Evolutionary conservation across 257 asterid genomes (phyloP).

Genomic region (Handroanthus guayacan): DNA sequence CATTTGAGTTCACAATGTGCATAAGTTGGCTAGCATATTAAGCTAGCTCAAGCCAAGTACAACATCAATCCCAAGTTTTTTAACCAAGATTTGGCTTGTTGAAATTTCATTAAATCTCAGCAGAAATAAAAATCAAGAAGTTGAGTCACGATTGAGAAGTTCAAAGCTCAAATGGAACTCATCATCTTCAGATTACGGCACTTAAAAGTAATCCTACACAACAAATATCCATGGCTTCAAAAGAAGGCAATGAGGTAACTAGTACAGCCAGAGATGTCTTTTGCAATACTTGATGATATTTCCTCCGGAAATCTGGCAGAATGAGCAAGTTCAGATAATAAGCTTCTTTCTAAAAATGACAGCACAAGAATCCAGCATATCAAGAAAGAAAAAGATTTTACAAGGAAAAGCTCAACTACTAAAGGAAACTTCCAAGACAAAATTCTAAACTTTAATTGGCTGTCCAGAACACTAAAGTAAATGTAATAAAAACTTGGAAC

Average conservation of each 20-base stretch:
- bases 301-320: neutral
- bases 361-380: constrained; percentile 15
- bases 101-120: no score
- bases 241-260: neutral
- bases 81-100: no score
- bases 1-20: no score
- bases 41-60: neutral
- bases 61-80: neutral
- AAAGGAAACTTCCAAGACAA: constrained; percentile 5
- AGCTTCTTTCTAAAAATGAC: neutral
- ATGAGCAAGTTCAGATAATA: neutral
- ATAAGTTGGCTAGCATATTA: no score
- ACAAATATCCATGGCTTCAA: neutral
- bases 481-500: neutral
- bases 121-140: neutral
- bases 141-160: no score
- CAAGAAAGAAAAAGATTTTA: neutral
- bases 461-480: neutral
- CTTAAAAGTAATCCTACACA: neutral
- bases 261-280: neutral
- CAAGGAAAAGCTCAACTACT: constrained; percentile 2
- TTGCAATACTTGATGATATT: neutral
- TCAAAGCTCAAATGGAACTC: no score
- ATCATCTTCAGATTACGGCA: no score
- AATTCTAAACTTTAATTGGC: neutral